These are phyloP conservation scores for Fomitopsis betulina DNA, from an alignment of 1,284 basidiomycete species.

Conservation along the genomic window DNA sequence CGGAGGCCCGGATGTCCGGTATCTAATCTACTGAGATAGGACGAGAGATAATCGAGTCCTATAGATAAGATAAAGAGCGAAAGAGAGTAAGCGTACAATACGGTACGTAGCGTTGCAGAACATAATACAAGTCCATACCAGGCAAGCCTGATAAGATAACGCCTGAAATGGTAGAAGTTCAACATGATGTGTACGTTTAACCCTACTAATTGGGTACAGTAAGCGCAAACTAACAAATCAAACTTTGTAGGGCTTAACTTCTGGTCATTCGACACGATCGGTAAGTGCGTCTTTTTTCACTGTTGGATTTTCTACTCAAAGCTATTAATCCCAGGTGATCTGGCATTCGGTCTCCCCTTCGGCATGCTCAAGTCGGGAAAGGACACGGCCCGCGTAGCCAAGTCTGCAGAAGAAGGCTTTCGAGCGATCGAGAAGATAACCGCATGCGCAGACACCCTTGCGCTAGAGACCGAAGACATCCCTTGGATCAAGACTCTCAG, in stretches of 20 bases:
- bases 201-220: too few species aligned
- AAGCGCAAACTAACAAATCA: not conserved
- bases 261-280: slow-evolving; percentile 82
- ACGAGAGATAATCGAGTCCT: too few species aligned
- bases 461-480: slow-evolving; percentile 6
- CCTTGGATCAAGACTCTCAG: slow-evolving; percentile 9
- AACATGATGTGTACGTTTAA: too few species aligned
- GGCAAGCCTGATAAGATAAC: too few species aligned
- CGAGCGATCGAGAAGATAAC: not conserved
- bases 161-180: too few species aligned
- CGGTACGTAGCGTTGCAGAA: too few species aligned
- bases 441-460: not conserved
- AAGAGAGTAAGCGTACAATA: too few species aligned
- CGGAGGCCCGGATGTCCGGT: too few species aligned
- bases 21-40: too few species aligned
- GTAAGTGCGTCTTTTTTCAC: slow-evolving; percentile 2
- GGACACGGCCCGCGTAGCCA: slow-evolving; percentile 62
- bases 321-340: slow-evolving; percentile 34
- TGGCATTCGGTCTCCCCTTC: slow-evolving; percentile 83
- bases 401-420: slow-evolving; percentile 6
- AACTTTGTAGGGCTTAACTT: slow-evolving; percentile 44
- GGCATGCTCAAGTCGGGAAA: slow-evolving; percentile 76
- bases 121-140: too few species aligned
- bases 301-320: not conserved
- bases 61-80: too few species aligned